Base-by-base conservation (phyloP, 179 eudicot genomes). In the Beta macrorhiza region DNA sequence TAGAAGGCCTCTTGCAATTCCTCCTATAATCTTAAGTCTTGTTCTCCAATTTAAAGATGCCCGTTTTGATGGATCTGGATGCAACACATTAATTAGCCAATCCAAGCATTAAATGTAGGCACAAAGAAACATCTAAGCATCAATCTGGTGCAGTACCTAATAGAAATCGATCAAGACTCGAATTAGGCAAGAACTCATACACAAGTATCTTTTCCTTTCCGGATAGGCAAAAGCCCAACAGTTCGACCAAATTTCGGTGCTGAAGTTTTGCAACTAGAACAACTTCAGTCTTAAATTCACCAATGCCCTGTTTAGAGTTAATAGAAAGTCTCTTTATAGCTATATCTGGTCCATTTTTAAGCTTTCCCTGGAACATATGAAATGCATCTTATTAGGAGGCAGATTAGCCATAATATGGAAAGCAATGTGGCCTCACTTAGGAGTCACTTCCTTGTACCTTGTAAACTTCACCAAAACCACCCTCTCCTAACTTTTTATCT, bases 281-380 rank as follows among this genome's bases (percentile, higher is more conserved):
- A 7, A 86, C 84, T 55, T 86, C 84, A 6, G 80, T 86, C 75
- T 78, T 75, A 57, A 83, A 83, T 63, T 86, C 82, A 58, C 19
- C 67, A 25, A 62, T 63, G 15, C 86, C 86, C 53, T 86, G 84
- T 12, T 74, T 53, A 74, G 83, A 80, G 17, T 32, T 52, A 45
- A 51, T 73, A n/a, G 79, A 79, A 14, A 85, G 79, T 74, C 88
- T 85, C 57, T 85, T 85, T 17, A 83, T 84, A 17, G 88, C 85
- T 17, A 85, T 73, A 45, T 67, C 75, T 56, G 59, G 78, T 32
- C 84, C 88, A 65, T 83, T 58, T 52, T 57, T 53, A 47, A 85
- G 85, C 5, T 14, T 67, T 53, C 88, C 88, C 88, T 85, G 37
- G 67, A 59, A 42, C 44, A 12, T 17, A 42, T 57, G 65, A 4